Evolutionary conservation across 352 stramenopile genomes (phyloP).

Genomic region (Globisporangium megalacanthum): DNA sequence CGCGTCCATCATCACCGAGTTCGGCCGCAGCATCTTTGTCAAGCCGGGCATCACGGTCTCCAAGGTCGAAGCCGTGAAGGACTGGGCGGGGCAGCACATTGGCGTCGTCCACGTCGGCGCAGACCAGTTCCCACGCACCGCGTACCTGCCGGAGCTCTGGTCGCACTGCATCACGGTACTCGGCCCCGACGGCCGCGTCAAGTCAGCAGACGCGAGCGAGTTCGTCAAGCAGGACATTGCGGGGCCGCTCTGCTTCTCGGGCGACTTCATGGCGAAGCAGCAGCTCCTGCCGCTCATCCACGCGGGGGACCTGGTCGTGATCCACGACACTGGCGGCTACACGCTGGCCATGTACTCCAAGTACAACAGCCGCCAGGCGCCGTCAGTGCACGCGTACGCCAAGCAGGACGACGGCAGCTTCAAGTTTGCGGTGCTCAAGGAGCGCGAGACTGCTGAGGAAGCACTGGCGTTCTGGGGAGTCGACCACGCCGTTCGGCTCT

Average conservation of each 20-base stretch:
- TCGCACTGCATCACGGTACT: constrained; percentile 82
- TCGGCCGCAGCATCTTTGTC: constrained; percentile 81
- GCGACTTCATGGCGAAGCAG: constrained; percentile 85
- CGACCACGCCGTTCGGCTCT: constrained; percentile 34
- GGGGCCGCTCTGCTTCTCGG: constrained; percentile 90
- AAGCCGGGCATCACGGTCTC: constrained; percentile 86
- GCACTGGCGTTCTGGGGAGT: constrained; percentile 68
- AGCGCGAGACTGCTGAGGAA: constrained; percentile 61
- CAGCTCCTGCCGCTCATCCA: constrained; percentile 65
- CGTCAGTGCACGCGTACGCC: constrained; percentile 61
- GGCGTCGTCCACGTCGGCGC: constrained; percentile 86
- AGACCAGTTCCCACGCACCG: constrained; percentile 87
- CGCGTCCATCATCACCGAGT: constrained; percentile 89
- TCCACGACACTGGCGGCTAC: constrained; percentile 87
- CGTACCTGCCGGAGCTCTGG: constrained; percentile 82
- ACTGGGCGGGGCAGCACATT: constrained; percentile 73
- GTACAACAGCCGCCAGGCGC: constrained; percentile 83
- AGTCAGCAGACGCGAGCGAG: constrained; percentile 19
- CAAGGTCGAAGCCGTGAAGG: constrained; percentile 87
- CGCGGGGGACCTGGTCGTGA: constrained; percentile 70
- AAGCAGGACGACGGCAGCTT: constrained; percentile 11
- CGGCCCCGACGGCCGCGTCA: constrained; percentile 35
- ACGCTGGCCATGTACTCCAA: constrained; percentile 86
- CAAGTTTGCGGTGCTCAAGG: constrained; percentile 58
- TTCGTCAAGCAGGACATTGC: constrained; percentile 82